Evolutionary conservation across 176 grass and related monocot genomes (phyloP), one percentile per base, ranked within the genome.

Genomic region (Bonia amplexicaulis): DNA sequence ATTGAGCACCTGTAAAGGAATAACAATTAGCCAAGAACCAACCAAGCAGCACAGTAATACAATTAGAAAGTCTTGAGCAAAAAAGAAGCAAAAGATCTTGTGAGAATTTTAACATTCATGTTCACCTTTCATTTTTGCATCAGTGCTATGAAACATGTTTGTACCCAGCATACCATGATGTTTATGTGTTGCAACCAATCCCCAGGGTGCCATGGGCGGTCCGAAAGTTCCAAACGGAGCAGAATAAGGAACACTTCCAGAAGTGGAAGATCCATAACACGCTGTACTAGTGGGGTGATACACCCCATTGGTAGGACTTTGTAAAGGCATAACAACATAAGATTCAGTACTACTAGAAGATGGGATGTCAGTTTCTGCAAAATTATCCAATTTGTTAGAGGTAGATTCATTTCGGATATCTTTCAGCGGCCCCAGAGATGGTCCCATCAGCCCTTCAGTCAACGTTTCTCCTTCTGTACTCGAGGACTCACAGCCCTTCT

Each of bases 291-390:
- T 81, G 86, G 78, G 82, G 74, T 69, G 29, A 76, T 84, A 85
- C 25, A 62, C 87, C 84, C 87, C 85, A 93, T 89, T 89, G 82
- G 93, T 98, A 95, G 89, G 87, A 87, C 76, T 93, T 98, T 95
- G 96, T 94, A 96, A 99, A 96, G 96, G 96, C 84, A 91, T 88
- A 99, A 99, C 96, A 99, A 87, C 80, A 90, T 77, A 84, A 39
- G 85, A 90, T 92, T 76, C 70, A 84, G 76, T 79, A 88, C 87
- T 88, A 91, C 72, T 88, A 89, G 87, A 91, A 90, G 84, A 91
- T 57, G 81, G 74, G 66, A 82, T 84, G 89, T 84, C 66, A 77
- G 41, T 92, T 90, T 88, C 69, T 79, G 87, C 74, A 94, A 84
- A 91, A 93, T 63, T 84, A 84, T 98, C 87, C 82, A 79, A 89